Conservation (phyloP, 441 rosid genomes). For the Gossypium davidsonii region DNA sequence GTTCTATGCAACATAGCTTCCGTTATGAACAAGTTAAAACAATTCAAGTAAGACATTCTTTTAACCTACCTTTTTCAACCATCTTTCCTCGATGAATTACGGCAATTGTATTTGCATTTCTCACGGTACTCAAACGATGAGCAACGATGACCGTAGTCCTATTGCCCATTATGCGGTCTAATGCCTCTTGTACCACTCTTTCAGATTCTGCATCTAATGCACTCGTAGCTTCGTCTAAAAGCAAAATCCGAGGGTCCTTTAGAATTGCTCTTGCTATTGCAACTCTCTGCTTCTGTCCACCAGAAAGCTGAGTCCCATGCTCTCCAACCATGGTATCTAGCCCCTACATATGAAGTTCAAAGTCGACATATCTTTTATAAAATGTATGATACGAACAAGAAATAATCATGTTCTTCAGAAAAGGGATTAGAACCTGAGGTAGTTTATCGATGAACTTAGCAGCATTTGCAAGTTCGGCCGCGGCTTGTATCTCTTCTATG, state of each 20-base stretch:
- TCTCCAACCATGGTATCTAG: slow-evolving; percentile 82
- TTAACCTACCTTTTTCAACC: slow-evolving; percentile 59
- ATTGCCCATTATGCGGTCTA: slow-evolving; percentile 63
- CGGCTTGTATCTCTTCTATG: slow-evolving; percentile 53
- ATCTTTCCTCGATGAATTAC: slow-evolving; percentile 64
- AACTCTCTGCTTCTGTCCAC: slow-evolving; percentile 81
- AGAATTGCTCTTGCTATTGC: slow-evolving; percentile 81
- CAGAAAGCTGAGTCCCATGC: slow-evolving; percentile 74
- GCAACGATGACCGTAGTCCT: slow-evolving; percentile 71
- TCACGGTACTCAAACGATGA: slow-evolving; percentile 64
- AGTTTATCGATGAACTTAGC: slow-evolving; percentile 68
- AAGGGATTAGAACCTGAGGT: slow-evolving; percentile 45
- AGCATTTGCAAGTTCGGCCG: slow-evolving; percentile 69
- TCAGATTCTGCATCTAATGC: slow-evolving; percentile 78
- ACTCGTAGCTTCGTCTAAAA: slow-evolving; percentile 81
- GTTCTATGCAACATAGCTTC: neutral
- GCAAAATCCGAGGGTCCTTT: slow-evolving; percentile 58
- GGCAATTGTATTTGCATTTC: slow-evolving; percentile 56
- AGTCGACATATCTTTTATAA: neutral
- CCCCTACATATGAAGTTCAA: slow-evolving; percentile 34
- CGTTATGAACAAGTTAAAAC: neutral
- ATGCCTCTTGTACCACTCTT: slow-evolving; percentile 67
- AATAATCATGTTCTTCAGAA: neutral
- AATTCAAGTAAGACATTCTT: neutral
- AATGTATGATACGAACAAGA: neutral